Base-by-base conservation (phyloP, 441 rosid species). In the Arabidopsis hybrid region DNA sequence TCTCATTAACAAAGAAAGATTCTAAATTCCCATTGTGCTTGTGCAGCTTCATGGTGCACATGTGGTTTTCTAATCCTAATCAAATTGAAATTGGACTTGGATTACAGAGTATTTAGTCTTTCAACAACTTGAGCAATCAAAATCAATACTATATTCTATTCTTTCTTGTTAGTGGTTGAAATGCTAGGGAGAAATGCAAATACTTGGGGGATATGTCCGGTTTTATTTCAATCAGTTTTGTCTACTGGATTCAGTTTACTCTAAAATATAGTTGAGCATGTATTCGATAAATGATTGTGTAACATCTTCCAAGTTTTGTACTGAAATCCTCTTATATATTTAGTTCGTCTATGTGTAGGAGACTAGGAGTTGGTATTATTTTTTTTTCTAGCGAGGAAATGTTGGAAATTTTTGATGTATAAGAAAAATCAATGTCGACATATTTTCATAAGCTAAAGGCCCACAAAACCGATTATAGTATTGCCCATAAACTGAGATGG, bases 111-210 rank as follows among this genome's bases (percentile, higher is more conserved):
- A 11, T 34, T 10, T 11, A 2, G 29, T 65, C 42, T 57, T 36
- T 38, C 14, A 46, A 61, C 51, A 21, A 60, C 16, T 50, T 59
- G 4, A 11, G 26, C 29, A 64, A 55, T 21, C 63, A 43, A 64
- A 72, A 53, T 53, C 76, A 72, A 43, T 63, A 2, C 46, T 8
- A 42, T 9, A 18, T 31, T 49, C 51, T 50, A 5, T 61, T 9
- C 13, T 5, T 62, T 61, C 6, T 17, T 52, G 46, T 18, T 38
- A 16, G 34, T 60, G 32, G 50, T 14, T 18, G 18, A 53, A 8
- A 47, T 6, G 7, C 8, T 6, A 46, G 18, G 9, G 18, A 14
- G 4, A 46, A 46, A 46, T 46, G 10, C 21, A 47, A 16, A 47
- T 3, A 5, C 26, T 47, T 3, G 8, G 21, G 17, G 10, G 21